Conservation (phyloP, 805 yeast species). For the Cyberlindnera americana region DNA sequence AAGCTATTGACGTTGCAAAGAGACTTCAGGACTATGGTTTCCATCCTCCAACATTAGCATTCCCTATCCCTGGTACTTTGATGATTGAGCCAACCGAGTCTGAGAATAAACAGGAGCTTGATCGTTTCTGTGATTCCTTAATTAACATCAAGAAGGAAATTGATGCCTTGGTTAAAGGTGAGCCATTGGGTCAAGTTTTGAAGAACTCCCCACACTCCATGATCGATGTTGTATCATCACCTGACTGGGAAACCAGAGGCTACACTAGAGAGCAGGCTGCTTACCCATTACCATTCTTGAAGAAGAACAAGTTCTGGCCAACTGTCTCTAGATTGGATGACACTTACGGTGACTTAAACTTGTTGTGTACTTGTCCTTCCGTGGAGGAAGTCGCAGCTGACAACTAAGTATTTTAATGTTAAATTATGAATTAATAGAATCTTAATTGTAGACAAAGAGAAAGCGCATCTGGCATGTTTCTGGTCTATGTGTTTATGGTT, state of each 20-base stretch:
- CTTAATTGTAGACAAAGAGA: no score
- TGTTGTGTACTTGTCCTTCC: conserved; percentile 90
- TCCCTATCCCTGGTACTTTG: conserved; percentile 96
- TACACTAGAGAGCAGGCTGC: conserved; percentile 93
- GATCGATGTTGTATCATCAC: conserved; percentile 63
- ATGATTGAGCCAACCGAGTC: conserved; percentile 99
- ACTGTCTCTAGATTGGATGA: conserved; percentile 90
- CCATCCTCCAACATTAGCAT: conserved; percentile 98
- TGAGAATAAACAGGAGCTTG: conserved; percentile 82
- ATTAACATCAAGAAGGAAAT: conserved; percentile 82
- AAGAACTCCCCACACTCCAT: conserved; percentile 92
- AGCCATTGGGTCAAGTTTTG: conserved; percentile 63
- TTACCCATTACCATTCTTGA: conserved; percentile 77
- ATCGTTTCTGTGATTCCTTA: conserved; percentile 86
- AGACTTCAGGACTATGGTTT: conserved; percentile 97
- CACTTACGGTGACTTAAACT: conserved; percentile 88
- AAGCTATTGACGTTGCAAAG: conserved; percentile 96
- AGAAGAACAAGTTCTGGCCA: conserved; percentile 88
- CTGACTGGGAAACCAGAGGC: conserved; percentile 81
- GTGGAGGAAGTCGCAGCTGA: conserved; percentile 63
- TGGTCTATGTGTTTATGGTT: no score
- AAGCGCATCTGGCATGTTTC: no score
- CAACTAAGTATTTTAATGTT: neutral
- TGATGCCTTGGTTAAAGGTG: conserved; percentile 62
- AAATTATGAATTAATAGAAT: no score